Conservation (phyloP, 2,329 filamentous ascomycete species). For the Xylaria sp. region DNA sequence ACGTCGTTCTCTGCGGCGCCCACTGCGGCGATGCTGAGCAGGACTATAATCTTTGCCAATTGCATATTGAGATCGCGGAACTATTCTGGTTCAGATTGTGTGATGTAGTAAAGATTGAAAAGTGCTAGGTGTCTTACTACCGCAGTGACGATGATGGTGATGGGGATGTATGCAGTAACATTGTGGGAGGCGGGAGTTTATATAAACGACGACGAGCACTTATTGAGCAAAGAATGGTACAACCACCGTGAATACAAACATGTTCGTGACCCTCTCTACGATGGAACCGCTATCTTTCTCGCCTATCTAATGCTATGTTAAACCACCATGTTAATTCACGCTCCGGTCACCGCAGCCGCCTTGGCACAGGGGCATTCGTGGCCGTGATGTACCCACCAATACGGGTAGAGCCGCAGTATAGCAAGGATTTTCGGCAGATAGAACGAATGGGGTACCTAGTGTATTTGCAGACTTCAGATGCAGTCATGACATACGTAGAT, state of each 20-base stretch:
- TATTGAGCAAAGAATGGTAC: background rate
- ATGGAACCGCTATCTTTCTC: background rate
- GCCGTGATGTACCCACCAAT: background rate
- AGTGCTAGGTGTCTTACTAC: background rate
- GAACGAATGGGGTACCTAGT: background rate
- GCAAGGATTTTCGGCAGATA: background rate
- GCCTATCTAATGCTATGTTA: background rate
- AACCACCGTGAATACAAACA: background rate
- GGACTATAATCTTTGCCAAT: background rate
- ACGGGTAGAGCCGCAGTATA: slow-evolving; percentile 10
- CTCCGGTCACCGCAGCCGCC: slow-evolving; percentile 5
- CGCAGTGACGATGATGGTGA: background rate
- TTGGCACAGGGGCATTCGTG: slow-evolving; percentile 17
- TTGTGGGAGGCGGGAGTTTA: slow-evolving; percentile 3
- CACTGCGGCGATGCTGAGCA: slow-evolving; percentile 20
- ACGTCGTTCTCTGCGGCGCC: slow-evolving; percentile 30
- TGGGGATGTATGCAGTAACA: background rate
- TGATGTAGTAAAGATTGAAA: background rate
- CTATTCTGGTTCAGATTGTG: background rate
- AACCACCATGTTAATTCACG: background rate
- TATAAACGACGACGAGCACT: background rate
- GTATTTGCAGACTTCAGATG: background rate
- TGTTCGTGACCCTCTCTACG: background rate
- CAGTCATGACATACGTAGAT: background rate
- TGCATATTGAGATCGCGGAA: slow-evolving; percentile 13